These are phyloP conservation scores for Scleroderma citrinum DNA, from an alignment of 768 basidiomycete genomes.

Conservation along the genomic window DNA sequence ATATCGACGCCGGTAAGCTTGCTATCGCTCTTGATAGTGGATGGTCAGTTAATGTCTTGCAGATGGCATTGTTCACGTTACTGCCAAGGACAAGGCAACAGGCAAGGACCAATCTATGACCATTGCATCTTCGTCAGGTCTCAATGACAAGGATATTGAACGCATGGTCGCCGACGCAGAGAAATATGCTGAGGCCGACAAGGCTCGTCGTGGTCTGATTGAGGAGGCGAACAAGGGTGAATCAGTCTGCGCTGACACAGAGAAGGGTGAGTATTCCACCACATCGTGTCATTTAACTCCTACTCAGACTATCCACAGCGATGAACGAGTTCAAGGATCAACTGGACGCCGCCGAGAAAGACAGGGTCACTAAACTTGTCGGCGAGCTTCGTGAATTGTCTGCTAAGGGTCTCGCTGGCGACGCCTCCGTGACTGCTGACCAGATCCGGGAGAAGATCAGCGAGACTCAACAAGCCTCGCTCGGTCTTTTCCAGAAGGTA, in stretches of 20 bases:
- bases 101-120: conserved; percentile 93
- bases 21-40: not conserved
- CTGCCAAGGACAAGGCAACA: conserved; percentile 92
- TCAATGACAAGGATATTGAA: conserved; percentile 95
- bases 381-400: conserved; percentile 85
- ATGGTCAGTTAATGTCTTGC: conserved; percentile 1
- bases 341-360: conserved; percentile 86
- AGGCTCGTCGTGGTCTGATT: conserved; percentile 79
- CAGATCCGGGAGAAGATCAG: conserved; percentile 87
- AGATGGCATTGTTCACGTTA: conserved; percentile 97
- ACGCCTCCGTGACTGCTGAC: conserved; percentile 76
- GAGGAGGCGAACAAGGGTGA: conserved; percentile 98
- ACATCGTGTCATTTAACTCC: not conserved
- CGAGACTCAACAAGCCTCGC: conserved; percentile 91
- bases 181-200: conserved; percentile 89
- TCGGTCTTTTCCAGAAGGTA: conserved; percentile 96
- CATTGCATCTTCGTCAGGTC: conserved; percentile 94
- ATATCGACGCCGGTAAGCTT: conserved; percentile 85
- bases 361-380: conserved; percentile 87
- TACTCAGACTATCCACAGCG: conserved; percentile 38
- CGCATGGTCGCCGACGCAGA: conserved; percentile 95
- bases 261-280: conserved; percentile 64
- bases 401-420: conserved; percentile 83
- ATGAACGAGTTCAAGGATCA: conserved; percentile 98
- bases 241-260: conserved; percentile 88